phyloP scores from a whole-genome alignment of 495 filamentous ascomycete species.

The Aspergillus diversus region DNA sequence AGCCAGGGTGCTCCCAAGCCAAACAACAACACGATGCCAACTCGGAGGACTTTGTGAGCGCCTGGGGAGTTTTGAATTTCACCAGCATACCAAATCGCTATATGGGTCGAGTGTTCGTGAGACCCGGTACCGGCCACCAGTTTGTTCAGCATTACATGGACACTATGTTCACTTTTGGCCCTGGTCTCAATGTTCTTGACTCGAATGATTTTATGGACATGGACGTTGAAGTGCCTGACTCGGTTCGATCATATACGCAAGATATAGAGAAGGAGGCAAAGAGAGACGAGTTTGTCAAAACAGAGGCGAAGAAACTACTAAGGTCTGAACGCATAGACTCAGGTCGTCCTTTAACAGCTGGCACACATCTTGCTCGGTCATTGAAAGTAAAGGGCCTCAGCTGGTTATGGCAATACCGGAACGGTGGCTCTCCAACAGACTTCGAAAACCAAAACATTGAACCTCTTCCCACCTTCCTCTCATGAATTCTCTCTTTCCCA shows the following conservation, averaged over 20 bases:
- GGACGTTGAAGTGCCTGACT: slow-evolving; percentile 21
- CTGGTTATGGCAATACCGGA: slow-evolving; percentile 73
- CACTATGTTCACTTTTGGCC: slow-evolving; percentile 66
- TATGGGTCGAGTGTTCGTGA: slow-evolving; percentile 75
- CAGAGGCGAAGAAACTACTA: neutral
- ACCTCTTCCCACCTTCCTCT: neutral
- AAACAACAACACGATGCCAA: slow-evolving; percentile 56
- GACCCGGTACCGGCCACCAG: slow-evolving; percentile 68
- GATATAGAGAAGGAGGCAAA: too few species aligned
- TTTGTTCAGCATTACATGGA: slow-evolving; percentile 82
- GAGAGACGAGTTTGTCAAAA: neutral
- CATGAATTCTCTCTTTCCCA: neutral
- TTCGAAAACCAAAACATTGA: neutral
- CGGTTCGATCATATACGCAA: neutral
- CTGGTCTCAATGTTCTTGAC: slow-evolving; percentile 31
- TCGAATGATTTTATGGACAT: slow-evolving; percentile 43
- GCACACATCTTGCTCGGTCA: neutral
- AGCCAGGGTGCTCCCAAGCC: neutral
- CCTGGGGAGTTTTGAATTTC: slow-evolving; percentile 76
- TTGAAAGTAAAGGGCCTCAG: slow-evolving; percentile 69
- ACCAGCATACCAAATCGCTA: slow-evolving; percentile 56
- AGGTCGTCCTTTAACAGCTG: neutral
- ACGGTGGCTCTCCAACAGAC: slow-evolving; percentile 58
- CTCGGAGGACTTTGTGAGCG: slow-evolving; percentile 71
- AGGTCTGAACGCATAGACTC: neutral